Evolutionary conservation across 768 basidiomycete species (phyloP), one percentile per base, ranked within the genome.

Genomic region (Grammothele lineata): DNA sequence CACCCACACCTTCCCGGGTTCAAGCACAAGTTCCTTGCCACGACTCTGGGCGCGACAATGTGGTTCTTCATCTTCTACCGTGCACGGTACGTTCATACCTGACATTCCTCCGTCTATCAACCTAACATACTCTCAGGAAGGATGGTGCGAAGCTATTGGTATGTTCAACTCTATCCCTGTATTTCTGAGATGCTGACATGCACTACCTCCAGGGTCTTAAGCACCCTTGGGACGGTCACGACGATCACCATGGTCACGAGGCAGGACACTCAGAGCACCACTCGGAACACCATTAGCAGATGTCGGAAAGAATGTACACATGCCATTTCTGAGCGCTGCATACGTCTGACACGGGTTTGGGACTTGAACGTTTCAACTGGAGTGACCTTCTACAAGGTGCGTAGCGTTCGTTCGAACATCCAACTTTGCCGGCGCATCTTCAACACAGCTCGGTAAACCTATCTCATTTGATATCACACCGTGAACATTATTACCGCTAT

Each of bases 61-160:
- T 96, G 93, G 93, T 95, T 95, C 80, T 96, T 93, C 74, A 92
- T 96, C 64, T 95, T 96, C 74, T 96, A 94, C 70, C 83, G 93
- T 47, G 86, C 88, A 54, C 76, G 92, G 93, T 95, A 60, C 61
- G 86, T 19, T 74, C 38, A 21, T 15, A 37, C 51, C 11, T 5
- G 37, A 19, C 18, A 12, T 36, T 32, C 18, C n/a, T 35, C 17
- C 33, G 26, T 35, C 33, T 22, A 23, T 18, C 8, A 9, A 8
- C 8, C 12, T 42, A 17, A 14, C 30, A 44, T 19, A 40, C 53
- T 37, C 55, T 50, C 80, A 69, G 67, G 44, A 62, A 69, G 57
- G 67, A 69, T 27, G 66, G 66, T 27, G 53, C 66, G 3, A 69
- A 69, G 35, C 60, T 69, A 24, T 42, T 69, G 57, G 67, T 69